Base-by-base conservation (phyloP, 2,329 filamentous ascomycete genomes). In the Thielaviopsis cerberus region DNA sequence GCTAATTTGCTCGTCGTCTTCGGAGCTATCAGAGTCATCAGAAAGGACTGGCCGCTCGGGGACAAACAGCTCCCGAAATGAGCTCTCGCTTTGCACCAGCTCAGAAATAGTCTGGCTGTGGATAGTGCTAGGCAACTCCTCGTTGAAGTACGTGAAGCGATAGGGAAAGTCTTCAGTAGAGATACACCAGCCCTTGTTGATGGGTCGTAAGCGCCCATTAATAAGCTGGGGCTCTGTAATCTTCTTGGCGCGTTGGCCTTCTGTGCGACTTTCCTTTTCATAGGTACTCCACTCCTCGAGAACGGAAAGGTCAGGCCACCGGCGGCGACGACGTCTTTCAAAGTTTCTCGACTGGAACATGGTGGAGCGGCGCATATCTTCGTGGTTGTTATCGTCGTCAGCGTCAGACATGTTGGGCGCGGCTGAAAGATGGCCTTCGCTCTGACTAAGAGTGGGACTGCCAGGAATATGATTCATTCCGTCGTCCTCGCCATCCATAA, bases 141-240 rank as follows among this genome's bases (percentile, higher is more conserved):
- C 92, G 69, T 97, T 97, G 76, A 98, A 98, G 69, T 98, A 98
- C 0, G 92, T 97, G 69, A 96, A 98, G 25, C 92, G 81, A 68
- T 94, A 97, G 0, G 92, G 92, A 0, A 85, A 82, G 63, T 96
- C 91, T 61, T 95, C 90, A 62, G 92, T 87, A 57, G 87, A 82
- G 45, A 85, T 80, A 68, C 88, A 91, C 91, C 91, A 98, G 15
- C 80, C 79, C 64, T 79, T 80, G 62, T 86, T 82, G 45, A 87
- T 81, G 13, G 90, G 89, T 4, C 92, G 82, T 51, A 98, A 73
- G 57, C 92, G 81, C 0, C 92, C 92, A 61, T 91, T 91, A 60
- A 98, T 84, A 64, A 97, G 80, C 66, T 96, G 83, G 10, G 92
- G 92, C 67, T 98, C 92, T 5, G 85, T 94, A 63, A 97, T 91